phyloP scores from a whole-genome alignment of 139 green algal genomes.

The Chlamydomonas asymmetrica region DNA sequence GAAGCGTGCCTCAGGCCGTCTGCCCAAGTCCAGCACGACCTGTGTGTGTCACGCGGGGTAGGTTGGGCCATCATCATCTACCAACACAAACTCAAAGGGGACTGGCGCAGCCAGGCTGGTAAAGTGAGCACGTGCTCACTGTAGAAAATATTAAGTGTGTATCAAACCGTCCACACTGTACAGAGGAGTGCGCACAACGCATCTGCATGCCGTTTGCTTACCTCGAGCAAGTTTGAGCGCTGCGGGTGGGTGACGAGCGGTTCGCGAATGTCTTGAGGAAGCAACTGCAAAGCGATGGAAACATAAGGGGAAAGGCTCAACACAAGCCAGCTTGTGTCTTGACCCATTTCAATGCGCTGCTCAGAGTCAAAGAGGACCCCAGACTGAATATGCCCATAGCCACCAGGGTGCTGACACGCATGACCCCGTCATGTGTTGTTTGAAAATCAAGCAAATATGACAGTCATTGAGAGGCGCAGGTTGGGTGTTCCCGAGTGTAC shows the following conservation, averaged over 20 bases:
- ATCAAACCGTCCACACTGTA: not conserved
- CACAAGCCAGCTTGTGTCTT: not conserved
- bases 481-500: not conserved
- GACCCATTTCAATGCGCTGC: not conserved
- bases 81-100: not conserved
- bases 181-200: not conserved
- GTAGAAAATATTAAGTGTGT: not conserved
- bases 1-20: slow-evolving; percentile 76
- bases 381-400: not conserved
- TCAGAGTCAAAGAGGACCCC: not conserved
- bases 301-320: not conserved
- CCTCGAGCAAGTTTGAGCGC: slow-evolving; percentile 75
- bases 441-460: not conserved
- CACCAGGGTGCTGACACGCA: not conserved
- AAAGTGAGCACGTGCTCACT: not conserved
- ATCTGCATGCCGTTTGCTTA: no score
- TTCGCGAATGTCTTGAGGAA: slow-evolving; percentile 76
- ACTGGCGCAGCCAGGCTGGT: not conserved
- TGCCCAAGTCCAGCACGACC: slow-evolving; percentile 85
- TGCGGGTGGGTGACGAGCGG: slow-evolving; percentile 69
- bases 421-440: not conserved
- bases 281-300: slow-evolving; percentile 48
- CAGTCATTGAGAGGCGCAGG: not conserved
- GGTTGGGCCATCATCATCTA: slow-evolving; percentile 3
- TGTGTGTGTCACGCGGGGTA: slow-evolving; percentile 70